Conservation (phyloP, 805 yeast genomes). For the Hanseniaspora taiwanica region DNA sequence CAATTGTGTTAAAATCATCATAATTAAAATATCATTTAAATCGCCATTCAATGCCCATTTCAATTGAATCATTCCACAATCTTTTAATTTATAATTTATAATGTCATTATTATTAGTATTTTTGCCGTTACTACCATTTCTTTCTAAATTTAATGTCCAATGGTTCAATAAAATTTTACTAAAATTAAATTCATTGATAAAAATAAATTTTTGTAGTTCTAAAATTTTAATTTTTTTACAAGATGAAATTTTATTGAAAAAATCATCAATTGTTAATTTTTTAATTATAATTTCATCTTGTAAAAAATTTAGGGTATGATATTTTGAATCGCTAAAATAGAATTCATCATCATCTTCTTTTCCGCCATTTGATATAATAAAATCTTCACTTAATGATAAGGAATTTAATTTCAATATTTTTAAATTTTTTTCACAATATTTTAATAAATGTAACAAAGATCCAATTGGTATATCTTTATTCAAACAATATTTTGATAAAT, state of each 20-base stretch:
- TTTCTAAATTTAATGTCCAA: background rate
- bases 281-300: background rate
- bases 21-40: background rate
- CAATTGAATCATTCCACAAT: background rate
- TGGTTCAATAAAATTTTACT: background rate
- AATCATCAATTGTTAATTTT: background rate
- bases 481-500: slow-evolving; percentile 46
- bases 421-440: slow-evolving; percentile 50
- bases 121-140: no score
- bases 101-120: background rate
- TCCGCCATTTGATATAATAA: slow-evolving; percentile 16
- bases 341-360: background rate
- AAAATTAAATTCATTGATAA: background rate
- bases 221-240: background rate
- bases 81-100: background rate
- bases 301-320: background rate
- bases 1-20: slow-evolving; percentile 3
- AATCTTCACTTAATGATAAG: slow-evolving; percentile 55
- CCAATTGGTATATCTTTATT: slow-evolving; percentile 76
- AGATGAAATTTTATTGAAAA: background rate
- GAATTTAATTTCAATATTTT: slow-evolving; percentile 42
- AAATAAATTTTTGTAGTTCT: background rate
- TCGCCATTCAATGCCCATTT: slow-evolving; percentile 1
- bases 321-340: background rate
- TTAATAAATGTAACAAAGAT: slow-evolving; percentile 50